Evolutionary conservation across 2,329 filamentous ascomycete species (phyloP).

Genomic region (Venturiaceae sp.): DNA sequence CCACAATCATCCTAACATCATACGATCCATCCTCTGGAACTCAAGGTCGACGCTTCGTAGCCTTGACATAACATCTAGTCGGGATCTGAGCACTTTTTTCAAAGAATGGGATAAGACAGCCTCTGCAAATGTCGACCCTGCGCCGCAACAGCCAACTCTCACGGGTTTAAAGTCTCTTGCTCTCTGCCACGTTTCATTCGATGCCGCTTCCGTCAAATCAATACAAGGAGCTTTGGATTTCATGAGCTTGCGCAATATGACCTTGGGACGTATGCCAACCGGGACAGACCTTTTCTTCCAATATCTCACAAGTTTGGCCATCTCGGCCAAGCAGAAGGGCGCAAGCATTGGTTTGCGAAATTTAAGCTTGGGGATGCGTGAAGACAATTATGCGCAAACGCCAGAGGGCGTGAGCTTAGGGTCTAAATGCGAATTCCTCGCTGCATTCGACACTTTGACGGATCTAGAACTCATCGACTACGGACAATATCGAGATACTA

Average conservation of each 20-base stretch:
- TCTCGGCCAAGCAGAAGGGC: background rate
- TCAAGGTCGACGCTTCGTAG: background rate
- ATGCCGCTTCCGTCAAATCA: background rate
- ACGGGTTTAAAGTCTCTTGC: background rate
- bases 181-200: background rate
- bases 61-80: background rate
- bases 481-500: background rate
- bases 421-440: no score
- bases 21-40: background rate
- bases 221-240: background rate
- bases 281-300: background rate
- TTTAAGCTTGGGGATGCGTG: background rate
- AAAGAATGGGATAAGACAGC: no score
- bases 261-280: background rate
- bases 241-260: background rate
- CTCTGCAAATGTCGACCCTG: no score
- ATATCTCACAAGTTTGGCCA: background rate
- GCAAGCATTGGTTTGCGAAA: background rate
- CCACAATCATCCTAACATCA: background rate
- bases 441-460: slow-evolving; percentile 4
- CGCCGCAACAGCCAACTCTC: no score
- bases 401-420: no score
- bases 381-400: no score
- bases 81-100: no score
- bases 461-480: background rate